Evolutionary conservation across 768 basidiomycete genomes (phyloP).

Genomic region (Hygrocybe punicea): DNA sequence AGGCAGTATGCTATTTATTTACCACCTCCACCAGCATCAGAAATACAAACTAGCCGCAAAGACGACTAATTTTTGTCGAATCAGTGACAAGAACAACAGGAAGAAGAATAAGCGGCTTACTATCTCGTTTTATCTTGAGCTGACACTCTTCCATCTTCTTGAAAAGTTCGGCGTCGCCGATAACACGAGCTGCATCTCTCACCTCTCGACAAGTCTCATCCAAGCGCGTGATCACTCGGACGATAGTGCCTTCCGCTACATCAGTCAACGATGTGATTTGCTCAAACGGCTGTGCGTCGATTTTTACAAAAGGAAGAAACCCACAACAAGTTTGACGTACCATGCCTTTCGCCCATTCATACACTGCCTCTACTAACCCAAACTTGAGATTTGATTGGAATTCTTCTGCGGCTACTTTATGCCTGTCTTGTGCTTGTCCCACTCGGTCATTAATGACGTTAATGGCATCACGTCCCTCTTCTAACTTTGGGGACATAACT

Average conservation of each 20-base stretch:
- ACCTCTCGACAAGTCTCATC: conserved; percentile 98
- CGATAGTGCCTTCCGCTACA: conserved; percentile 94
- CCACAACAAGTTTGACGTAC: conserved; percentile 42
- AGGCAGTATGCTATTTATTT: too few species aligned
- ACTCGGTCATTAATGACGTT: conserved; percentile 74
- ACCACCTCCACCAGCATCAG: too few species aligned
- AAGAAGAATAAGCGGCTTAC: conserved; percentile 49
- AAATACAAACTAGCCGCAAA: conserved; percentile 88
- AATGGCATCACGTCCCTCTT: conserved; percentile 78
- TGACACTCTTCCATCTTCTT: conserved; percentile 98
- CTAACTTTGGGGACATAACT: conserved; percentile 69
- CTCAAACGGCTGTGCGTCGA: conserved; percentile 73
- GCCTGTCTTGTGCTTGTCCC: conserved; percentile 70
- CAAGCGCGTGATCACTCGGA: conserved; percentile 89
- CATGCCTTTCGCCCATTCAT: conserved; percentile 99
- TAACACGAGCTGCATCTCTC: conserved; percentile 93
- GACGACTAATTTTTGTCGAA: conserved; percentile 50
- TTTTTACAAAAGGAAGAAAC: conserved; percentile 2
- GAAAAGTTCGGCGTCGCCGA: conserved; percentile 93
- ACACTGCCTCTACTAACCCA: conserved; percentile 93
- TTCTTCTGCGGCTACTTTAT: conserved; percentile 76
- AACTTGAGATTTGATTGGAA: conserved; percentile 80
- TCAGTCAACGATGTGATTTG: conserved; percentile 92
- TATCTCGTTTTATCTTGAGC: conserved; percentile 90
- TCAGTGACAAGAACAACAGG: not conserved